Base-by-base conservation (phyloP, 2,329 filamentous ascomycete genomes). In the Tolypocladium guangdongense region DNA sequence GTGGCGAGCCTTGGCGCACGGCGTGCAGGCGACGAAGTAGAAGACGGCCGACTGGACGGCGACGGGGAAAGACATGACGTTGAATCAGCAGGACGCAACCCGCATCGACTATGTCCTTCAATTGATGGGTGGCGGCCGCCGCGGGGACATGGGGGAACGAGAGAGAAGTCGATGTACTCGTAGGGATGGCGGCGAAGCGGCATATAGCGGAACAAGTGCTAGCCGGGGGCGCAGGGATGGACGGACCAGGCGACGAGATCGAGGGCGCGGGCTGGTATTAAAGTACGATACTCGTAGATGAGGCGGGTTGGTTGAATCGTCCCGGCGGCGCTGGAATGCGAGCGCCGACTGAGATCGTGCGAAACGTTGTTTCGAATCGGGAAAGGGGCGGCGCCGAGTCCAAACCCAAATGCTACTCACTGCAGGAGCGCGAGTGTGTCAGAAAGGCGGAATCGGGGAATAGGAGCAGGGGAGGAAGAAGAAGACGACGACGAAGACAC, bases 1-100 rank as follows among this genome's bases (percentile, higher is more conserved):
- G 65, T 87, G 81, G 51, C 79, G 77, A 56, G 86, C 80, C 60
- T 88, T 81, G 54, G 84, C 78, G 71, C 90, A 96, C 70, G 87
- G 87, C 57, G 86, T 84, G 66, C 88, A 92, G 53, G 87, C 86
- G 55, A 87, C 73, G 59, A 89, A 77, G 73, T 88, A 90, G 75
- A 90, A 91, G 66, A 88, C 73, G 59, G 85, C 86, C 52, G 87
- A 90, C 68, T 89, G 88, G 35, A 89, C 74, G 62, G 81, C 82
- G 56, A 81, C 75, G 54, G 74, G 71, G 58, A 84, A 66, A 57
- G 71, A 73, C 72, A 74, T 74, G 64, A 57, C 53, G 61, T 54
- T 51, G 57, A 51, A 54, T 30, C 39, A 55, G 49, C 37, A 48
- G 47, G 54, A 2, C 22, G 11, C 3, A 11, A 20, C 37, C 47